These are phyloP conservation scores for Carallia pectinifolia DNA, from an alignment of 345 rosid genomes.

Conservation along the genomic window DNA sequence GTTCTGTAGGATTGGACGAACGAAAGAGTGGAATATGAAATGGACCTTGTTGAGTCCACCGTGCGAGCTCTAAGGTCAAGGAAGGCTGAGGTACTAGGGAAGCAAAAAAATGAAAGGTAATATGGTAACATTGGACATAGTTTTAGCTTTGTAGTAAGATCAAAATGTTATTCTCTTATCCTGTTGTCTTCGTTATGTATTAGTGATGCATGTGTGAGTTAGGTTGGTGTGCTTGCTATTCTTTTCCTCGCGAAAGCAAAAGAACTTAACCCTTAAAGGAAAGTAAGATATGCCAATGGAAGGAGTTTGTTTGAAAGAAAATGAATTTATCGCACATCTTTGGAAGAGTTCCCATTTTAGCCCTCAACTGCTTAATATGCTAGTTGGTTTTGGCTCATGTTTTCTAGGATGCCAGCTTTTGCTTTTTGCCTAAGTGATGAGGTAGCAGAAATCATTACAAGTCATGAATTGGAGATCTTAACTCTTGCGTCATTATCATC, in stretches of 20 bases:
- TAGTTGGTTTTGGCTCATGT: neutral
- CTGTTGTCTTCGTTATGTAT: neutral
- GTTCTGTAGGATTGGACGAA: conserved; percentile 59
- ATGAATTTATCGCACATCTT: no score
- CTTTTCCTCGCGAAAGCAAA: no score
- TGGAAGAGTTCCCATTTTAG: neutral
- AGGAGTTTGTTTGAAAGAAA: no score
- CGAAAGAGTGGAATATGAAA: conserved; percentile 65
- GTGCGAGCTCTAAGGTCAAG: conserved; percentile 73
- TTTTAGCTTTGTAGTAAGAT: neutral
- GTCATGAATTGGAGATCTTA: conserved; percentile 68
- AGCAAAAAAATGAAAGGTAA: conserved; percentile 80
- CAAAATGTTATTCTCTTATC: neutral
- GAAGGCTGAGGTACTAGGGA: conserved; percentile 68
- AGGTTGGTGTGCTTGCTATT: no score
- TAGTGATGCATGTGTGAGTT: no score
- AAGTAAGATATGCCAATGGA: no score
- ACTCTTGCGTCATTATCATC: conserved; percentile 82
- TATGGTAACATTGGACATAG: neutral
- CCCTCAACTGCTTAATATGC: neutral
- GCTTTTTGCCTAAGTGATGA: conserved; percentile 66
- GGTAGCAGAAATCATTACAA: conserved; percentile 46
- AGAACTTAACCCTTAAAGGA: no score
- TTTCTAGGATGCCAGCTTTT: conserved; percentile 76
- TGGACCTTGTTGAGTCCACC: conserved; percentile 67